Evolutionary conservation across 2,329 filamentous ascomycete species (phyloP).

Genomic region (Xylariaceae sp.): DNA sequence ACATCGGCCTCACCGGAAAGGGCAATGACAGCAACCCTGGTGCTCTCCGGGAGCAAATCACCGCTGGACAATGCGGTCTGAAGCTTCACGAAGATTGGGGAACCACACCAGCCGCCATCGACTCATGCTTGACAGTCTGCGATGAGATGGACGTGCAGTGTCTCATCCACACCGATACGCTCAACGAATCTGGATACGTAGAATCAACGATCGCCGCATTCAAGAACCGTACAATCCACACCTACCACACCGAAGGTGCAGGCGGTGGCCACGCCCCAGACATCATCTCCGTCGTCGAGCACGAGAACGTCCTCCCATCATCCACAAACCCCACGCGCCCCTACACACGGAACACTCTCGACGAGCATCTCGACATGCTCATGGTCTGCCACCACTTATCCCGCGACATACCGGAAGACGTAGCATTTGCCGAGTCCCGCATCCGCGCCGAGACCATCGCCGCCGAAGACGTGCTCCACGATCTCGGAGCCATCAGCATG

Average conservation of each 20-base stretch:
- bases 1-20: conserved; percentile 88
- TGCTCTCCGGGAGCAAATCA: conserved; percentile 73
- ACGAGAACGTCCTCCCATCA: conserved; percentile 80
- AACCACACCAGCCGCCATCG: conserved; percentile 83
- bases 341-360: conserved; percentile 86
- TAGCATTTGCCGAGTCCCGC: conserved; percentile 89
- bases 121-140: conserved; percentile 78
- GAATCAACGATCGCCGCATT: conserved; percentile 85
- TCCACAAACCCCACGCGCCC: conserved; percentile 91
- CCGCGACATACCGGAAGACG: conserved; percentile 90
- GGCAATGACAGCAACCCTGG: conserved; percentile 75
- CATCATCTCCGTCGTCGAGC: conserved; percentile 90
- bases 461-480: conserved; percentile 92
- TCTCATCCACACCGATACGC: conserved; percentile 90
- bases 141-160: conserved; percentile 91
- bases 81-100: conserved; percentile 98
- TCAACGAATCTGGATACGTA: conserved; percentile 97
- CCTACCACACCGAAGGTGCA: conserved; percentile 94
- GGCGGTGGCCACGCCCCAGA: conserved; percentile 93
- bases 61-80: conserved; percentile 81
- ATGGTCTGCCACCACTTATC: conserved; percentile 97
- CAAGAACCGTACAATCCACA: conserved; percentile 85
- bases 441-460: conserved; percentile 96
- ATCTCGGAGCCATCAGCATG: conserved; percentile 94
- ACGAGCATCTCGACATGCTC: conserved; percentile 96